Base-by-base conservation (phyloP, 345 rosid species). In the Aquilaria yunnanensis region DNA sequence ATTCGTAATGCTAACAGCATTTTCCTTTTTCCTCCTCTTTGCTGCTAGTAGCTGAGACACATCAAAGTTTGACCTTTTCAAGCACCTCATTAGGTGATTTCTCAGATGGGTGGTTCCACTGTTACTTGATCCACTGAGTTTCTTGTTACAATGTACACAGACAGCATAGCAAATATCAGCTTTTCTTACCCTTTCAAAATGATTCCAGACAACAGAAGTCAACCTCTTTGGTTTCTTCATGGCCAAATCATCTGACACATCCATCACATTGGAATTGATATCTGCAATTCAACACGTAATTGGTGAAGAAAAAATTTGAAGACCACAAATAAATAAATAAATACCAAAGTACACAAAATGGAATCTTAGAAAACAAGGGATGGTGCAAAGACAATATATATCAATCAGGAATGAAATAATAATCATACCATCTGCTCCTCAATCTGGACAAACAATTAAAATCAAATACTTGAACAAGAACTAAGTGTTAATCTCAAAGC, bases 21-120 rank as follows among this genome's bases (percentile, higher is more conserved):
- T 79, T 32, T 93, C 98, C 55, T 86, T 93, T 67, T 86, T 87
- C 85, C 81, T 85, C 77, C 73, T 83, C 69, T 93, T 93, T 2
- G 83, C 92, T 0, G 85, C 75, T 59, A 90, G 85, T 60, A 93
- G 75, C 75, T 87, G 97, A n/a, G 98, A 80, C 63, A 90, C 85
- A 54, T 93, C 98, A 56, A 74, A 85, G 54, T 90, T 83, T 7
- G 94, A 85, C 77, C 94, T 77, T 67, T 93, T 89, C 79, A 93
- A 78, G 63, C 98, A 93, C 46, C 97, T 77, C 87, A 93, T 79
- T 59, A 90, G 80, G 79, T 93, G 98, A 75, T 93, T 93, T 47
- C 96, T 81, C 61, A 90, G 82, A 77, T 90, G 98, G 14, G 98
- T 87, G 13, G 98, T 93, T 48, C 97, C 98, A 13, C 97, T 93